Evolutionary conservation across 2,329 filamentous ascomycete genomes (phyloP), one percentile per base, ranked within the genome.

Genomic region (Tolypocladium endophyticum): DNA sequence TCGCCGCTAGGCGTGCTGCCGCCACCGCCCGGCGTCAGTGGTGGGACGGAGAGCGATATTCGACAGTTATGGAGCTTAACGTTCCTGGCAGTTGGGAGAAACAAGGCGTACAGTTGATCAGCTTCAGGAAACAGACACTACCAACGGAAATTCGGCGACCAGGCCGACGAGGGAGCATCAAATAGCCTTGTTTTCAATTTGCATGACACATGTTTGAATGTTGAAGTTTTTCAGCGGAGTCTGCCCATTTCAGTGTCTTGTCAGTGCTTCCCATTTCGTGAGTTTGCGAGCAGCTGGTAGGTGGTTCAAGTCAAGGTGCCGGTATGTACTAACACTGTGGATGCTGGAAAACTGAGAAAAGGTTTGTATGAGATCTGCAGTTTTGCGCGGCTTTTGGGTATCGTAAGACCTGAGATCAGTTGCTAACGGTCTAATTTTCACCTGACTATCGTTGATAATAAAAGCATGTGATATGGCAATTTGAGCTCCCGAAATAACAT

Each of bases 1-100:
- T 64, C 67, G 0, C 66, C 65, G 7, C 36, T 69, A 1, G 67
- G 64, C 1, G 66, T 64, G 0, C 35, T 68, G 45, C 60, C 56
- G 16, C 61, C 59, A 8, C 62, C 62, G 9, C 62, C 53, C 7
- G 61, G 62, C 6, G 60, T 60, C 9, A n/a, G 36, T 8, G 58
- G 61, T 11, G 60, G 54, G 2, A 62, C 60, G 12, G 62, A 64
- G 47, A 63, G 60, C 28, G 52, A 62, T 28, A 54, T 61, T 14
- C 53, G 63, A 11, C 63, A 62, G 53, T 35, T 64, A 7, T 63
- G 57, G 60, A 64, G 63, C 30, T 50, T 64, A 45, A 56, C 55
- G 2, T 63, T 64, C 57, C 47, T 63, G 3, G 59, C 60, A 30
- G 56, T 63, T 2, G 38, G 45, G n/a, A 57, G 60, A 39, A 57